Conservation (phyloP, 1,284 basidiomycete species). For the Quambalaria eucalypti region DNA sequence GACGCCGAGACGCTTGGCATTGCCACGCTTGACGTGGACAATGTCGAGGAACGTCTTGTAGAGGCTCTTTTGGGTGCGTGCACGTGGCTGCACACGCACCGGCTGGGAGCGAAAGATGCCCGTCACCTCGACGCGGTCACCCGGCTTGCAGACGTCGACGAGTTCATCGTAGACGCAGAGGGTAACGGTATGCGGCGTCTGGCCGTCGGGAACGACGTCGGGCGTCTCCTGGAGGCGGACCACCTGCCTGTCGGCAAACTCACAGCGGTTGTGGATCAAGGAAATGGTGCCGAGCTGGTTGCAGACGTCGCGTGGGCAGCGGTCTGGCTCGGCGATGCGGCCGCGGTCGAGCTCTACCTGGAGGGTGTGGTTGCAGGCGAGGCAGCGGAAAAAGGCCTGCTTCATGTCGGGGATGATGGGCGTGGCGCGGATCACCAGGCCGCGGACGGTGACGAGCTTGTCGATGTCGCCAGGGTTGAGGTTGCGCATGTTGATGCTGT, state of each 20-base stretch:
- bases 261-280: conserved; percentile 90
- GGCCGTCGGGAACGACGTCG: conserved; percentile 92
- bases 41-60: conserved; percentile 97
- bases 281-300: conserved; percentile 77
- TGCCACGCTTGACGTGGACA: conserved; percentile 76
- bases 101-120: conserved; percentile 92
- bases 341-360: conserved; percentile 93
- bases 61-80: conserved; percentile 81
- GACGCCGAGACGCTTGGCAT: conserved; percentile 61
- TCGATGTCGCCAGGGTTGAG: conserved; percentile 45
- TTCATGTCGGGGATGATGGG: conserved; percentile 99
- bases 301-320: conserved; percentile 88
- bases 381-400: conserved; percentile 89
- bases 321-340: conserved; percentile 81
- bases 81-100: conserved; percentile 82
- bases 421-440: conserved; percentile 91
- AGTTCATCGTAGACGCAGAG: conserved; percentile 94
- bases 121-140: conserved; percentile 80
- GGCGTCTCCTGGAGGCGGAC: conserved; percentile 93
- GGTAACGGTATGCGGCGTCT: conserved; percentile 93
- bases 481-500: conserved; percentile 51
- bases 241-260: conserved; percentile 90
- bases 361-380: conserved; percentile 88
- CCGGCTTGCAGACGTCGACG: conserved; percentile 87
- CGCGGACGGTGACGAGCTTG: conserved; percentile 83